phyloP scores from a whole-genome alignment of 108 stramenopile species.

The Cyclotella distinguenda region DNA sequence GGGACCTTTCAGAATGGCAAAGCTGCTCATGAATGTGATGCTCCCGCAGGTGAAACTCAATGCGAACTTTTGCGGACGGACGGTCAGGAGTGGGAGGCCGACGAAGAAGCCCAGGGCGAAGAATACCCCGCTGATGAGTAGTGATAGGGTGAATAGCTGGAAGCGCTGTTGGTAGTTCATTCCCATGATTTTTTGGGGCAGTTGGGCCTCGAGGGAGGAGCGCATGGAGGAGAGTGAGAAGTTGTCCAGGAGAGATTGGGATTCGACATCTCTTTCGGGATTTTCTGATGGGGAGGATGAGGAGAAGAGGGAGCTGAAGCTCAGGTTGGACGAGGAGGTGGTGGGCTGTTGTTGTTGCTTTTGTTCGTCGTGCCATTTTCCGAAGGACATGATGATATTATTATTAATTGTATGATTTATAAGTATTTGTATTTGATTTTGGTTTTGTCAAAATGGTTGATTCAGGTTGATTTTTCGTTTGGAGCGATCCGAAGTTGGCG shows the following conservation, averaged over 20 bases:
- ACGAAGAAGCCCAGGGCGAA: conserved; percentile 91
- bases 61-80: conserved; percentile 94
- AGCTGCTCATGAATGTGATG: conserved; percentile 87
- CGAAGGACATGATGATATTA: conserved; percentile 53
- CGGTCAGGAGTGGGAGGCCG: conserved; percentile 82
- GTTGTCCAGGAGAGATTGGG: conserved; percentile 40
- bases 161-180: conserved; percentile 92
- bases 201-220: conserved; percentile 75
- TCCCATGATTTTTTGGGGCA: conserved; percentile 85
- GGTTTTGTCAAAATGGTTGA: too few species aligned
- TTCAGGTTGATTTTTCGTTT: too few species aligned
- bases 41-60: conserved; percentile 92
- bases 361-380: conserved; percentile 81
- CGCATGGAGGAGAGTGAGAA: conserved; percentile 68
- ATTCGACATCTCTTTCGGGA: conserved; percentile 39
- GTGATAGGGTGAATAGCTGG: conserved; percentile 75
- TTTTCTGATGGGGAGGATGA: conserved; percentile 24
- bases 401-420: background rate
- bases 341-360: conserved; percentile 43
- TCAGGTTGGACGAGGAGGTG: conserved; percentile 3
- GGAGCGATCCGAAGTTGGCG: too few species aligned
- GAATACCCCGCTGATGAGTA: conserved; percentile 81
- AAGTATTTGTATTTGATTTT: background rate
- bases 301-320: conserved; percentile 33
- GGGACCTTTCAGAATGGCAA: conserved; percentile 88